phyloP scores from a whole-genome alignment of 164 flowering plant species.

The Stephania yunnanensis region DNA sequence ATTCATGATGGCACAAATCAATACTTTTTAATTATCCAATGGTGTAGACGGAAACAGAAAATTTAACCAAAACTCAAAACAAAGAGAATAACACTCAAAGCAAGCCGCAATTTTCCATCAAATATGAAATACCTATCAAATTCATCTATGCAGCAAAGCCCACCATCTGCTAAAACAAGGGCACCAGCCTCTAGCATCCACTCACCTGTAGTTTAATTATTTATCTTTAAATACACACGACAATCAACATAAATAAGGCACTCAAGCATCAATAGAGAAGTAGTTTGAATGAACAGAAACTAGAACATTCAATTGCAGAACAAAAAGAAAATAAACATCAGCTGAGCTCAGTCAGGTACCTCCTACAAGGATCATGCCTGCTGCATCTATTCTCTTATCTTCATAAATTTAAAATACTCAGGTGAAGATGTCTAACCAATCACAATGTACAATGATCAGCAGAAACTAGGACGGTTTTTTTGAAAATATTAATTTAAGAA shows the following conservation, averaged over 20 bases:
- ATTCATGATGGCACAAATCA: neutral
- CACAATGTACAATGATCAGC: no score
- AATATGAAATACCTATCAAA: conserved; percentile 73
- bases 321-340: no score
- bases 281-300: neutral
- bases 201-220: conserved; percentile 46
- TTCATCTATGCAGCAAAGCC: conserved; percentile 96
- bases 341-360: no score
- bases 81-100: neutral
- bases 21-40: neutral
- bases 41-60: neutral
- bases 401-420: no score
- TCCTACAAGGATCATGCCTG: no score
- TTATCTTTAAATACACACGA: neutral
- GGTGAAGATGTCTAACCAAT: no score
- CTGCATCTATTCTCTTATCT: no score
- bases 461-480: neutral
- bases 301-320: neutral
- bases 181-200: conserved; percentile 99
- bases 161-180: conserved; percentile 97
- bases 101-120: neutral
- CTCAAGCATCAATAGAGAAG: neutral
- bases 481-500: neutral
- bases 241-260: neutral
- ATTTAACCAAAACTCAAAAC: neutral